Conservation (phyloP, 371 early-diverging fungal genomes). For the Rhizopus sp. region DNA sequence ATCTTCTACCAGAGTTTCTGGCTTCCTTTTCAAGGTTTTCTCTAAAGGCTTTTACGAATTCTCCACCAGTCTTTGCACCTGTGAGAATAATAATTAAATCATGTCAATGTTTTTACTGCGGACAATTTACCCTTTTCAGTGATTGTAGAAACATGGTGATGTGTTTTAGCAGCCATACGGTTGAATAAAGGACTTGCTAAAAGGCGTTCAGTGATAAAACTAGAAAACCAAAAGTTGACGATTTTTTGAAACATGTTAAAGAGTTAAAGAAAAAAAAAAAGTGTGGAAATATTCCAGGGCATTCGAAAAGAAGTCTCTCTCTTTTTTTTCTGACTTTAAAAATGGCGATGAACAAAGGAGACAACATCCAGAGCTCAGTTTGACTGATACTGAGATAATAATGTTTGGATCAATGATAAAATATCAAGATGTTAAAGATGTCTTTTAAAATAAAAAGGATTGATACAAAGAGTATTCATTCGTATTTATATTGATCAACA, state of each 20-base stretch:
- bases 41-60: conserved; percentile 52
- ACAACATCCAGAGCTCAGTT: too few species aligned
- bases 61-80: conserved; percentile 35
- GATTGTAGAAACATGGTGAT: conserved; percentile 51
- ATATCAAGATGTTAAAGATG: too few species aligned
- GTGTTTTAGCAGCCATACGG: conserved; percentile 51
- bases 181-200: conserved; percentile 52
- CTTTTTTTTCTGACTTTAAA: too few species aligned
- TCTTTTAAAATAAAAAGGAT: too few species aligned
- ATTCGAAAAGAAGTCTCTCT: too few species aligned
- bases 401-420: too few species aligned
- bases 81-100: neutral
- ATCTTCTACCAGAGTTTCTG: conserved; percentile 32
- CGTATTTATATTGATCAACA: too few species aligned
- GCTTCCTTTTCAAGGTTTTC: conserved; percentile 55
- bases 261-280: conserved; percentile 8
- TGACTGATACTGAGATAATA: too few species aligned
- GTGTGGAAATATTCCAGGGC: neutral
- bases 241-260: conserved; percentile 48
- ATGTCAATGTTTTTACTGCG: neutral
- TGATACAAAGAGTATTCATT: too few species aligned
- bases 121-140: conserved; percentile 39
- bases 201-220: conserved; percentile 50
- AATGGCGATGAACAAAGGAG: too few species aligned
- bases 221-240: conserved; percentile 51